phyloP scores from a whole-genome alignment of 306 rosid species.

The Cucumis sativus region Cucumber_9930_V3 NC_026660.2:8367501-8368000 shows the following conservation, averaged over 20 bases:
- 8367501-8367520: constrained; percentile 85
- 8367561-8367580: neutral
- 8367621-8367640: constrained; percentile 93
- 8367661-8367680: constrained; percentile 88
- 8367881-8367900: neutral
- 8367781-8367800: constrained; percentile 67
- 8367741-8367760: neutral
- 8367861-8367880: neutral
- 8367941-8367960: neutral
- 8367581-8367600: constrained; percentile 6
- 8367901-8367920: neutral
- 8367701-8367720: neutral
- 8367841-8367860: constrained; percentile 1
- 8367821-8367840: neutral
- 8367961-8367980: neutral
- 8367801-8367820: constrained; percentile 65
- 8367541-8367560: neutral
- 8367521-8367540: constrained; percentile 47
- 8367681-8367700: constrained; percentile 60
- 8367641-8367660: constrained; percentile 91
- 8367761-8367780: neutral
- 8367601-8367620: constrained; percentile 52
- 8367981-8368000: neutral
- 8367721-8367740: neutral
- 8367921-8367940: neutral